A percentile compares a stretch with the other conserved stretches of the same genome.
phyloP scores from a whole-genome alignment of 306 rosid genomes.

The Trifolium dubium region DNA sequence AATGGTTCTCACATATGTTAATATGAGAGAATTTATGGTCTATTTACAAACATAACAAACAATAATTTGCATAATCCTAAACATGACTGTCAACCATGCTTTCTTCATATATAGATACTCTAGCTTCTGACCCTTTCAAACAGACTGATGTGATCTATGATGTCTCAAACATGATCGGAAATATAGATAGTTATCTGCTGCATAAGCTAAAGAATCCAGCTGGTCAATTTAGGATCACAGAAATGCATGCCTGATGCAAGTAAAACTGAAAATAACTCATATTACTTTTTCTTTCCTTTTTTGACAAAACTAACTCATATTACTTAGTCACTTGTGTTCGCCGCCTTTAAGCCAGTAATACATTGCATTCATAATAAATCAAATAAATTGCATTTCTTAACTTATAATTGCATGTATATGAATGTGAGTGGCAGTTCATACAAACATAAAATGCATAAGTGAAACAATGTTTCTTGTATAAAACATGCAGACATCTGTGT shows the following conservation, averaged over 20 bases:
- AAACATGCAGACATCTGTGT: slow-evolving; percentile 14
- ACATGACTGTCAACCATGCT: slow-evolving; percentile 2
- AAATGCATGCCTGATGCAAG: slow-evolving; percentile 30
- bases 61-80: too few relatives aligned
- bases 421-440: too few relatives aligned
- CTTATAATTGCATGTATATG: not conserved
- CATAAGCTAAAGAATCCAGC: slow-evolving; percentile 30
- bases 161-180: slow-evolving; percentile 3
- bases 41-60: not conserved
- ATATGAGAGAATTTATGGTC: not conserved
- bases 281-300: too few relatives aligned
- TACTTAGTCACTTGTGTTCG: not conserved
- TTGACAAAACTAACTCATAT: too few relatives aligned
- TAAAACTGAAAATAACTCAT: slow-evolving; percentile 14
- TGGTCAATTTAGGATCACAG: slow-evolving; percentile 10
- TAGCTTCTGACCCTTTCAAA: slow-evolving; percentile 31
- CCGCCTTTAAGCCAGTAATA: slow-evolving; percentile 13
- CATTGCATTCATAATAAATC: slow-evolving; percentile 2
- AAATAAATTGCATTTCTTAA: slow-evolving; percentile 18
- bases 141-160: slow-evolving; percentile 23
- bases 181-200: slow-evolving; percentile 14
- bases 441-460: too few relatives aligned
- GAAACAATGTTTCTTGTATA: slow-evolving; percentile 12
- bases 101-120: not conserved
- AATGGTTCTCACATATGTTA: not conserved